A percentile compares a stretch with the other conserved stretches of the same genome.
These are phyloP conservation scores for Perilla frutescens DNA, from an alignment of 257 asterid species.

Conservation along the genomic window DNA sequence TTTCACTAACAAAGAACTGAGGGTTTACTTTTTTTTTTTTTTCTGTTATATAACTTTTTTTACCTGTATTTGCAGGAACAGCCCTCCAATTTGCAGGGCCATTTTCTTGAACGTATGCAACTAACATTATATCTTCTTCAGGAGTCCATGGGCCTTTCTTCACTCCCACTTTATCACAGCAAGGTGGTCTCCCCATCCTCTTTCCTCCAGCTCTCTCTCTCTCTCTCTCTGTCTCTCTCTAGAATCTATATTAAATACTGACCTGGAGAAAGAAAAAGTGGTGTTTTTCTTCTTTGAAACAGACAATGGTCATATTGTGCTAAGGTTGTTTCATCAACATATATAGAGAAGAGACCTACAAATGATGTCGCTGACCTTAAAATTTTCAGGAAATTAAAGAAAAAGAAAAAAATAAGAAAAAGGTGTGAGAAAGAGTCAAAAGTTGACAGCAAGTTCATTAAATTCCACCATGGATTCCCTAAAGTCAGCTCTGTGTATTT, in stretches of 20 bases:
- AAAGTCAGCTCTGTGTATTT: slow-evolving; percentile 64
- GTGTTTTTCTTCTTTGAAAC: slow-evolving; percentile 27
- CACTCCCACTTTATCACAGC: slow-evolving; percentile 76
- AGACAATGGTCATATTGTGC: slow-evolving; percentile 50
- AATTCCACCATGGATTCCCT: slow-evolving; percentile 45
- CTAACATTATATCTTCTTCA: slow-evolving; percentile 82
- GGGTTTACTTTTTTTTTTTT: not conserved
- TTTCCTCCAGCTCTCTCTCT: not conserved
- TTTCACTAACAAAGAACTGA: not conserved
- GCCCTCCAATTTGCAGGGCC: slow-evolving; percentile 89
- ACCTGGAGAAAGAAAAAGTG: not conserved
- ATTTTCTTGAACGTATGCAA: slow-evolving; percentile 71
- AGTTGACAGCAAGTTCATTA: slow-evolving; percentile 75
- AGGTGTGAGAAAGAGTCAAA: slow-evolving; percentile 54
- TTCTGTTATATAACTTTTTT: too few species aligned
- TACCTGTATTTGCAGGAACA: slow-evolving; percentile 73
- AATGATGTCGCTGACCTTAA: slow-evolving; percentile 43
- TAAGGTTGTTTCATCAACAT: slow-evolving; percentile 36
- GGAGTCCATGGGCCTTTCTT: slow-evolving; percentile 97
- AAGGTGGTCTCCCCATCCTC: slow-evolving; percentile 84
- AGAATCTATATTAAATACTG: too few species aligned
- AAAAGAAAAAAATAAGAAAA: slow-evolving; percentile 5
- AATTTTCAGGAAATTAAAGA: not conserved
- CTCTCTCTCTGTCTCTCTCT: too few species aligned
- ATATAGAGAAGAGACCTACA: slow-evolving; percentile 40